Conservation (phyloP, 805 yeast genomes). For the Ogataea methylovora region DNA sequence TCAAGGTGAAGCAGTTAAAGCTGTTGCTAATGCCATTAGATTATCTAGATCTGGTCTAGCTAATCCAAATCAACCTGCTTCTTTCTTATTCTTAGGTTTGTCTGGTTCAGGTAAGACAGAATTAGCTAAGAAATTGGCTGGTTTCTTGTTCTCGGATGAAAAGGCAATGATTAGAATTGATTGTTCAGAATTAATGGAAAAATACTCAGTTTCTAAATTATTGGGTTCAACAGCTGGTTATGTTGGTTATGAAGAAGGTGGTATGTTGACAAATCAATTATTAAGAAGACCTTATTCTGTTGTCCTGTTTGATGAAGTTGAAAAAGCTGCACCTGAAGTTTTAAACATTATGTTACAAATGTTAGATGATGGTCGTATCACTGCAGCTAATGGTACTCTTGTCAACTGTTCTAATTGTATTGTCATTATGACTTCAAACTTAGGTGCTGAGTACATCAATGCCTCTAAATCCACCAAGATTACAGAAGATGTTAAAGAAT, state of each 20-base stretch:
- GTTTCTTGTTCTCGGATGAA: constrained; percentile 92
- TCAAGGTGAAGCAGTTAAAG: constrained; percentile 91
- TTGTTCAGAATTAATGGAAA: constrained; percentile 93
- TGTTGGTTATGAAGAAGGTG: constrained; percentile 97
- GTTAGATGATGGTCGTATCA: constrained; percentile 93
- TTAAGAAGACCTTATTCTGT: constrained; percentile 92
- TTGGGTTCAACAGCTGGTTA: constrained; percentile 97
- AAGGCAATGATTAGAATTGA: constrained; percentile 96
- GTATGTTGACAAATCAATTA: constrained; percentile 87
- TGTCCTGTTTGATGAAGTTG: constrained; percentile 94
- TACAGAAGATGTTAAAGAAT: constrained; percentile 59
- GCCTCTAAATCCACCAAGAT: constrained; percentile 55
- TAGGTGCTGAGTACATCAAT: constrained; percentile 88
- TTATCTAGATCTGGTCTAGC: constrained; percentile 90
- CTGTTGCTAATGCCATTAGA: constrained; percentile 92
- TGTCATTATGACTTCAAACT: constrained; percentile 92
- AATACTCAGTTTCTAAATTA: constrained; percentile 90
- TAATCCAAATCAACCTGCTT: constrained; percentile 94
- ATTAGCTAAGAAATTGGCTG: constrained; percentile 93
- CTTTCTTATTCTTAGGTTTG: constrained; percentile 88
- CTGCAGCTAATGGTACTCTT: constrained; percentile 89
- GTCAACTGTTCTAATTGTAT: constrained; percentile 90
- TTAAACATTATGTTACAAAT: constrained; percentile 85
- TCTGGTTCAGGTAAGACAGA: constrained; percentile 99
- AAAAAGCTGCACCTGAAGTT: constrained; percentile 98